phyloP scores from a whole-genome alignment of 2,329 filamentous ascomycete species.

The Fulvia fulva region DNA sequence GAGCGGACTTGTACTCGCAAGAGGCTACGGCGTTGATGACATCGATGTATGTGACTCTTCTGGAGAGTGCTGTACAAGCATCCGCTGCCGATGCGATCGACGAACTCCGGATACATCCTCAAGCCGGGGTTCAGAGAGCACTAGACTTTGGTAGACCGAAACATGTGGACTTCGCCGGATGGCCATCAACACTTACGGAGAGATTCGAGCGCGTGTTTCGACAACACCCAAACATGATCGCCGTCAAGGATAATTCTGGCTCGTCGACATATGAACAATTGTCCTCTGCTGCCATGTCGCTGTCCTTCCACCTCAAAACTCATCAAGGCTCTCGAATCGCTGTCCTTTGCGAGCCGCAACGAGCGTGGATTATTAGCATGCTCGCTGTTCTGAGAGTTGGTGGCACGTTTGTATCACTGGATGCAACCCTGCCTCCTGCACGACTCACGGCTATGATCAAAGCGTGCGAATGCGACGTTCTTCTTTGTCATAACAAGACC shows the following conservation, averaged over 20 bases:
- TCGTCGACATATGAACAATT: conserved; percentile 15
- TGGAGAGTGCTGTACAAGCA: conserved; percentile 6
- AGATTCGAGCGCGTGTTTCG: conserved; percentile 7
- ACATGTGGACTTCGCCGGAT: neutral
- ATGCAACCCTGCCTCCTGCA: conserved; percentile 13
- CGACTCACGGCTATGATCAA: conserved; percentile 10
- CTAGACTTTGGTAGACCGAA: conserved; percentile 8
- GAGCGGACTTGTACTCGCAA: conserved; percentile 16
- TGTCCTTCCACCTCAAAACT: conserved; percentile 4
- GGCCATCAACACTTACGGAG: conserved; percentile 15
- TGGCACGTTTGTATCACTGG: conserved; percentile 13
- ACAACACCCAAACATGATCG: neutral
- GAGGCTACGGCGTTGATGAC: conserved; percentile 14
- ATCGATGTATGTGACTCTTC: conserved; percentile 13
- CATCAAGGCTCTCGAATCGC: conserved; percentile 9
- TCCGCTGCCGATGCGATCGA: conserved; percentile 1
- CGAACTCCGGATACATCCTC: conserved; percentile 10
- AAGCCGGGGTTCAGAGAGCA: conserved; percentile 5
- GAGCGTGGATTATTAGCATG: conserved; percentile 13
- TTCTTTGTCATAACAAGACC: conserved; percentile 7
- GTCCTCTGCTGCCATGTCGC: neutral
- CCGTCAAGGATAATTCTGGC: conserved; percentile 7
- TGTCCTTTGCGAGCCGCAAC: conserved; percentile 12
- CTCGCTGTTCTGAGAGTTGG: conserved; percentile 11
- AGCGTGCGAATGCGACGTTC: conserved; percentile 9